Conservation (phyloP, 441 rosid genomes). For the Mallotus repandus region DNA sequence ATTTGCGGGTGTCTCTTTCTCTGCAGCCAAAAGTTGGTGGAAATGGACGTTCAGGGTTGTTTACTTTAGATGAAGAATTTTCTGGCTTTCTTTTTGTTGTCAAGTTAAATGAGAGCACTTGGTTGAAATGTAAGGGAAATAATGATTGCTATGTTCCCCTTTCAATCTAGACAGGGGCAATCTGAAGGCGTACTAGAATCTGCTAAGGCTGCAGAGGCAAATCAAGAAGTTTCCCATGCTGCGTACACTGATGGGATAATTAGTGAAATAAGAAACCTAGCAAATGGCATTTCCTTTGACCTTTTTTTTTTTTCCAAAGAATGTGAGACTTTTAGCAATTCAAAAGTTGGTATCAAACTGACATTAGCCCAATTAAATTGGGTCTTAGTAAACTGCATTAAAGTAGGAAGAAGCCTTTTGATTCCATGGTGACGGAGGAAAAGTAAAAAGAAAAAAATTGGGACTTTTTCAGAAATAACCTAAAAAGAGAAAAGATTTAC, state of each 20-base stretch:
- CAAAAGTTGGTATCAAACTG: no score
- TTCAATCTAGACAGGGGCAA: constrained; percentile 29
- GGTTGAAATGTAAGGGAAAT: constrained; percentile 61
- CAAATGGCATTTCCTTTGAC: constrained; percentile 59
- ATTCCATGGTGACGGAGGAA: no score
- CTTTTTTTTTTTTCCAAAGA: no score
- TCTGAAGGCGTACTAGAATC: constrained; percentile 35
- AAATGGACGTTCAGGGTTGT: constrained; percentile 55
- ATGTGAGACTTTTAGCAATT: no score
- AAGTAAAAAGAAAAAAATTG: no score
- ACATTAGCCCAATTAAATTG: no score
- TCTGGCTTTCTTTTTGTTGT: constrained; percentile 84
- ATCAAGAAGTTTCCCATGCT: constrained; percentile 41
- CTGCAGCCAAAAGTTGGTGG: constrained; percentile 66
- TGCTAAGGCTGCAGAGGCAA: constrained; percentile 33
- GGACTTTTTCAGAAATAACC: no score
- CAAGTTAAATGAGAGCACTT: constrained; percentile 62
- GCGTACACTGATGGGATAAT: constrained; percentile 63
- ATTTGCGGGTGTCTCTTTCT: constrained; percentile 23
- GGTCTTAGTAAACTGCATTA: no score
- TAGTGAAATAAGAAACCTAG: constrained; percentile 75
- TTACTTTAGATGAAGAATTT: constrained; percentile 61
- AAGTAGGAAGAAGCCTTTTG: no score
- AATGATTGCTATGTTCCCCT: constrained; percentile 64
- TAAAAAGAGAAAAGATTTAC: no score